Base-by-base conservation (phyloP, 441 rosid species). In the Melastoma candidum region DNA sequence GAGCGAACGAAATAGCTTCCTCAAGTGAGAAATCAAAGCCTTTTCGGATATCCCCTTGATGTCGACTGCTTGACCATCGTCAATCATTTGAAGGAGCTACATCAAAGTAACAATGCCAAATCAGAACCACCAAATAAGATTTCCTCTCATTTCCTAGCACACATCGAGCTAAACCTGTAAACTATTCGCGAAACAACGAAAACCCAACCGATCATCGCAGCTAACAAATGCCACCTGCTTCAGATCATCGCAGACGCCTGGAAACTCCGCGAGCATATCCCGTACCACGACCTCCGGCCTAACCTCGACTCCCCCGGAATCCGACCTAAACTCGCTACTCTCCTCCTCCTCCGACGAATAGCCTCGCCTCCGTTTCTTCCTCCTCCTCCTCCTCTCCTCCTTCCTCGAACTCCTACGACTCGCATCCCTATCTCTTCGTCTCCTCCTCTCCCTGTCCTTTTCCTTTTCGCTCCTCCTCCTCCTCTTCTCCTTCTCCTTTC, bases 51-150 rank as follows among this genome's bases (percentile, higher is more conserved):
- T 79, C 32, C 85, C 96, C 69, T 77, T 78, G 53, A 88, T 76
- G 73, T 85, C 92, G 69, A 92, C 98, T 48, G 92, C 96, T 81
- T 88, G 96, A 46, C 98, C 98, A 54, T 63, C 79, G 66, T 92
- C 95, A 48, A 92, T 78, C 96, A 88, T 88, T 72, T 74, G 77
- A 63, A 83, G 76, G 61, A 92, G 93, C 98, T 87, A 67, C 26
- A 48, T 1, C 3, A 9, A 59, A 10, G 0, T 41, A 25, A 50
- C 0, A 13, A 27, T 17, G 5, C 12, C 2, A 52, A 25, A 29
- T 7, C 11, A 11, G n/a, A 47, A 22, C 6, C 41, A 12, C 3
- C 12, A 5, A 2, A 22, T 8, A 44, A 26, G 44, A 46, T 17
- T 29, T 29, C 7, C 3, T 29, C 36, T 29, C 36, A 29, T 29